Conservation (phyloP, 768 basidiomycete species). For the Coprinellus aureogranulatus region DNA sequence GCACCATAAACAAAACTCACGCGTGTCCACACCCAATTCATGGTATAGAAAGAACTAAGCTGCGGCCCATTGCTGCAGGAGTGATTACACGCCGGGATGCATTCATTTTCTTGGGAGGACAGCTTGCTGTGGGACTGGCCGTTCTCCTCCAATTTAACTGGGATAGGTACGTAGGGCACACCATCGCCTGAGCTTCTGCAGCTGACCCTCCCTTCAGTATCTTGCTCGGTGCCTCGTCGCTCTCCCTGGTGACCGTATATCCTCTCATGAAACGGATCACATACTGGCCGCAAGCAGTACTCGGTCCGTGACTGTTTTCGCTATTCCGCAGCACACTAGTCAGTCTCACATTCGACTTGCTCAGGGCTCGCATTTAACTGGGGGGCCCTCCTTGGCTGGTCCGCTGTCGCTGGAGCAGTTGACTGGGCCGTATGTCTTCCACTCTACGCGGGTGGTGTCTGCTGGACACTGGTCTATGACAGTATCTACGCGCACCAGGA, state of each 20-base stretch:
- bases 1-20: too few species aligned
- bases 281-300: conserved; percentile 93
- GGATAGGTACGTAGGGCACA: conserved; percentile 94
- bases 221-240: conserved; percentile 84
- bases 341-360: neutral
- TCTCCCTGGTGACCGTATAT: conserved; percentile 84
- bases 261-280: conserved; percentile 98
- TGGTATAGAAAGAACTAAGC: conserved; percentile 71
- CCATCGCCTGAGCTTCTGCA: too few species aligned
- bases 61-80: conserved; percentile 83
- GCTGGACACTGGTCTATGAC: conserved; percentile 96
- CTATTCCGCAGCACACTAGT: neutral
- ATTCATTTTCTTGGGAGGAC: conserved; percentile 73
- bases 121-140: conserved; percentile 78
- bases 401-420: conserved; percentile 79
- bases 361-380: conserved; percentile 94
- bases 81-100: conserved; percentile 77
- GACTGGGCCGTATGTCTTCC: conserved; percentile 84
- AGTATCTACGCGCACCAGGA: conserved; percentile 99
- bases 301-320: conserved; percentile 57
- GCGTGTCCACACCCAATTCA: too few species aligned
- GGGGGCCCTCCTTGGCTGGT: conserved; percentile 96
- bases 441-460: conserved; percentile 84
- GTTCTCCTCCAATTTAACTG: conserved; percentile 89
- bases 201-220: conserved; percentile 69